Conservation (phyloP, 1,284 basidiomycete genomes). For the Wolfiporia cocos region DNA sequence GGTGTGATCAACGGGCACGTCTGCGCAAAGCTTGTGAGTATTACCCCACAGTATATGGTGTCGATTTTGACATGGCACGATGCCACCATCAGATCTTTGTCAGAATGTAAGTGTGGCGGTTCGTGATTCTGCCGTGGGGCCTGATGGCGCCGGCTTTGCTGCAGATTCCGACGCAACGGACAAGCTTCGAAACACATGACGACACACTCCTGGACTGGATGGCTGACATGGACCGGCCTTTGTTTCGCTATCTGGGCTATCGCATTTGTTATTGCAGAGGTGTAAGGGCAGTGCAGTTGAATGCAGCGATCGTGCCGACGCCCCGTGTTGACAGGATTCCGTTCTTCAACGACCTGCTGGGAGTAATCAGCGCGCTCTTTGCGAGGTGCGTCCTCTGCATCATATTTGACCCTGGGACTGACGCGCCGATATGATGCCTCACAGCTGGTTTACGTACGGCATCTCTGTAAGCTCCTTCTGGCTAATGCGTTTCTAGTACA, state of each 20-base stretch:
- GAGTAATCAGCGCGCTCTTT: constrained; percentile 25
- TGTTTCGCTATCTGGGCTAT: constrained; percentile 22
- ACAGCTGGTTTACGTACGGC: constrained; percentile 27
- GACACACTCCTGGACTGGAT: constrained; percentile 23
- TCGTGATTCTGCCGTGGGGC: not conserved
- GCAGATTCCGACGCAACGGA: constrained; percentile 23
- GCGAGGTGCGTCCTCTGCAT: constrained; percentile 16
- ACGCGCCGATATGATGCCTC: not conserved
- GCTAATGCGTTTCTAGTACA: too few relatives aligned
- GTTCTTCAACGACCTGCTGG: constrained; percentile 29
- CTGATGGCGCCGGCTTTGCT: too few relatives aligned
- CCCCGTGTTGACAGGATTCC: constrained; percentile 18
- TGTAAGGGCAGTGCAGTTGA: constrained; percentile 15
- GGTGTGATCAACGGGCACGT: constrained; percentile 29
- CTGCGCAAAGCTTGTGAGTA: constrained; percentile 24
- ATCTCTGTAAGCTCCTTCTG: constrained; percentile 19
- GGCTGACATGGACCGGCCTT: constrained; percentile 25
- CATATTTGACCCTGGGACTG: too few relatives aligned
- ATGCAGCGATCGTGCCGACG: not conserved
- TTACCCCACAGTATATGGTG: too few relatives aligned
- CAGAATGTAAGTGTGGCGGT: constrained; percentile 18
- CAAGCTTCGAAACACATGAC: constrained; percentile 23
- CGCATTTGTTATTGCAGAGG: constrained; percentile 27
- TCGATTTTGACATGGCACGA: too few relatives aligned
- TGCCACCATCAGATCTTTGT: constrained; percentile 17